phyloP scores from a whole-genome alignment of 352 stramenopile genomes.

The Phytophthora europaea region DNA sequence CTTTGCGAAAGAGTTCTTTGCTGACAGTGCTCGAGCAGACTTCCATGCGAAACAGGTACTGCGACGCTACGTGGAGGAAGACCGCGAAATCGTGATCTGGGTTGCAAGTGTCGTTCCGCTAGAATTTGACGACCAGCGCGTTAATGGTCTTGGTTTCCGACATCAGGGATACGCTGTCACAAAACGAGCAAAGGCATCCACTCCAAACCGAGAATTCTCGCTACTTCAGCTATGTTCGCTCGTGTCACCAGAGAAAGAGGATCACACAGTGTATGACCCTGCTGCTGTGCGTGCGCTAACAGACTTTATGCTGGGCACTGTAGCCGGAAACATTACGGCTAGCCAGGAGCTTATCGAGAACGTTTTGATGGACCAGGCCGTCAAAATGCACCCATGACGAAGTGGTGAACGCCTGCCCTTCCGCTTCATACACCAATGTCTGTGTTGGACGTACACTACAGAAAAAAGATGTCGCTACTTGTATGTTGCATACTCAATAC shows the following conservation, averaged over 20 bases:
- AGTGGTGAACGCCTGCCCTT: not conserved
- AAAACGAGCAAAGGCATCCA: constrained; percentile 48
- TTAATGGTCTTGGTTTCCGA: constrained; percentile 51
- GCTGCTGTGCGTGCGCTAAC: constrained; percentile 58
- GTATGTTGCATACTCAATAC: not conserved
- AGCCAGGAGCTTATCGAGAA: constrained; percentile 74
- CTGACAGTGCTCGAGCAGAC: constrained; percentile 49
- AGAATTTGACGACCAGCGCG: constrained; percentile 50
- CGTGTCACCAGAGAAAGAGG: constrained; percentile 52
- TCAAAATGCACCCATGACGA: constrained; percentile 9
- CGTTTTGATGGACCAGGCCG: constrained; percentile 48
- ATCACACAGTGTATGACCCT: constrained; percentile 48
- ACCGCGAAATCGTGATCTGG: constrained; percentile 60
- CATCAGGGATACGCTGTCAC: constrained; percentile 58
- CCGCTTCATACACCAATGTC: not conserved
- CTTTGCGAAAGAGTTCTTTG: constrained; percentile 50
- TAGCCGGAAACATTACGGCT: constrained; percentile 55
- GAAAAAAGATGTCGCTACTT: not conserved
- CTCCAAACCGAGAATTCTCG: constrained; percentile 43
- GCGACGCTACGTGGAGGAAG: constrained; percentile 47
- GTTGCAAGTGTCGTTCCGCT: constrained; percentile 49
- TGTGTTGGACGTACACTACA: constrained; percentile 1
- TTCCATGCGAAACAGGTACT: constrained; percentile 53
- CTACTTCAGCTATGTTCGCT: constrained; percentile 54
- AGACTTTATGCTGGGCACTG: constrained; percentile 65